Percentiles rank a stretch among this genome's conserved stretches.
These are phyloP conservation scores for Lojkania enalia DNA, from an alignment of 2,329 filamentous ascomycete genomes.

Conservation along the genomic window DNA sequence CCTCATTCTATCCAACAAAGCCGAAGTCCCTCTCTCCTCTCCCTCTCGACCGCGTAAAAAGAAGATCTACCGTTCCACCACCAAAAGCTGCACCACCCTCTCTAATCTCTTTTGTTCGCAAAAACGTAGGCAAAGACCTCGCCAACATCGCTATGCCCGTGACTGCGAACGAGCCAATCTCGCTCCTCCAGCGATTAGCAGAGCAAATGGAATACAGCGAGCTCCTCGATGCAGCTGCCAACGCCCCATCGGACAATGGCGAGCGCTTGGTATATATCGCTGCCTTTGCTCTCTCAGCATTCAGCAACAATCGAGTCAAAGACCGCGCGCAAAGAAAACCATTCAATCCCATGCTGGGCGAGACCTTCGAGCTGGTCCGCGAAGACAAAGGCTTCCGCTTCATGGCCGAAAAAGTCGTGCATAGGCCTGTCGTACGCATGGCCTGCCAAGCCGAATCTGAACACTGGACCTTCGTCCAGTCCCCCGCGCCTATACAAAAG, in stretches of 20 bases:
- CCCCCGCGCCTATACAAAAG: conserved; percentile 87
- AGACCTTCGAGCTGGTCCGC: conserved; percentile 91
- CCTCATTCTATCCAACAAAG: conserved; percentile 70
- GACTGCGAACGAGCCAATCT: conserved; percentile 90
- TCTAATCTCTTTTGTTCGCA: conserved; percentile 89
- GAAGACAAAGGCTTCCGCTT: conserved; percentile 87
- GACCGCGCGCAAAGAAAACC: conserved; percentile 94
- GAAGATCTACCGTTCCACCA: conserved; percentile 71
- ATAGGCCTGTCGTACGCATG: conserved; percentile 80
- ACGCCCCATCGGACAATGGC: conserved; percentile 56
- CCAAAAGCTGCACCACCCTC: conserved; percentile 83
- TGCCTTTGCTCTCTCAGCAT: conserved; percentile 86
- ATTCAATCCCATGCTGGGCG: conserved; percentile 94
- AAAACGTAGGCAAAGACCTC: conserved; percentile 97
- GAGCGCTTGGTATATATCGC: conserved; percentile 83
- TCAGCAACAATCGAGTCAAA: conserved; percentile 79
- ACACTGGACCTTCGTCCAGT: conserved; percentile 85
- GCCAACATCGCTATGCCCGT: conserved; percentile 98
- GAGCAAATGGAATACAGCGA: conserved; percentile 91
- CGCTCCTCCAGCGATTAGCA: conserved; percentile 82
- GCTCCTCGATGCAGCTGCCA: conserved; percentile 70
- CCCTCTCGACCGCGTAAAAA: conserved; percentile 69
- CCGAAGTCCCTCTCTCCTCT: conserved; percentile 78
- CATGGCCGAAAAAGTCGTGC: conserved; percentile 92
- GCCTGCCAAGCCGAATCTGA: conserved; percentile 90